A percentile compares a stretch with the other conserved stretches of the same genome.
Conservation (phyloP, 495 filamentous ascomycete species). For the Choiromyces venosus region DNA sequence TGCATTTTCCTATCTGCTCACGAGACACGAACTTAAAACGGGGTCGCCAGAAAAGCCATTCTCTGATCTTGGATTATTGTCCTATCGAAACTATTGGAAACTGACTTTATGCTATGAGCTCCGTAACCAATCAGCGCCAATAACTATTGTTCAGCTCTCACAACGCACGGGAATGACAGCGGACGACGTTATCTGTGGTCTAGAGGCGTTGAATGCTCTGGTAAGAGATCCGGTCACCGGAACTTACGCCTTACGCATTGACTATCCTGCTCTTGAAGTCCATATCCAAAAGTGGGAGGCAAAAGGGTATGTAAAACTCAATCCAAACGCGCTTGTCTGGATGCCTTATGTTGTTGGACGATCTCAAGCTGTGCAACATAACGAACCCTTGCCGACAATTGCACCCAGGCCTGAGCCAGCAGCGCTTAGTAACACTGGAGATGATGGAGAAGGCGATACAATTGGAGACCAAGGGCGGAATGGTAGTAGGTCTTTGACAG, state of each 20-base stretch:
- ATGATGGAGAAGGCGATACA: slow-evolving; percentile 24
- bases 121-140: slow-evolving; percentile 56
- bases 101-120: slow-evolving; percentile 79
- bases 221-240: slow-evolving; percentile 85
- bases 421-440: slow-evolving; percentile 48
- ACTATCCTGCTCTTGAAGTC: slow-evolving; percentile 71
- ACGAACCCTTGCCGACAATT: slow-evolving; percentile 62
- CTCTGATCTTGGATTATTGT: slow-evolving; percentile 95
- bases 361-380: slow-evolving; percentile 68
- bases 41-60: slow-evolving; percentile 96
- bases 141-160: slow-evolving; percentile 62
- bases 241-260: slow-evolving; percentile 79
- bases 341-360: slow-evolving; percentile 97
- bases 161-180: slow-evolving; percentile 90
- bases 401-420: slow-evolving; percentile 74
- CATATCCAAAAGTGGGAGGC: slow-evolving; percentile 80
- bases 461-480: slow-evolving; percentile 42
- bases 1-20: slow-evolving; percentile 95
- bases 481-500: slow-evolving; percentile 33
- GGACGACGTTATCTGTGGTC: slow-evolving; percentile 87
- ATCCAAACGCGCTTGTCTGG: slow-evolving; percentile 78
- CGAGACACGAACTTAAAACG: slow-evolving; percentile 85
- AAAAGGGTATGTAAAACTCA: slow-evolving; percentile 79
- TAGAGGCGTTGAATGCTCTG: slow-evolving; percentile 82
- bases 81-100: slow-evolving; percentile 96